phyloP scores from a whole-genome alignment of 129 eudicot species.

The Saposhnikovia divaricata region DNA sequence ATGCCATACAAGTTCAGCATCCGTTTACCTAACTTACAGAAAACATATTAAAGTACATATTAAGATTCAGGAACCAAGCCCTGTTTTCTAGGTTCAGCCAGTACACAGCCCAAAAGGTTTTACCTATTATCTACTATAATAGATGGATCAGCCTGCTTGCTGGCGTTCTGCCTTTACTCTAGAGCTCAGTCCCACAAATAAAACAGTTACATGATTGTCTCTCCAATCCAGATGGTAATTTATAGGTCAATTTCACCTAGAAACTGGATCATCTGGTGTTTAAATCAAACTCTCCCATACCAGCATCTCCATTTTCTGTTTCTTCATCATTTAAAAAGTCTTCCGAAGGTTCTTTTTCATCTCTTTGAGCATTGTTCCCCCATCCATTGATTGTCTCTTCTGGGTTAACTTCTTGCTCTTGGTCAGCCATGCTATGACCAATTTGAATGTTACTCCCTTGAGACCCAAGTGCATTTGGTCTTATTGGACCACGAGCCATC shows the following conservation, averaged over 20 bases:
- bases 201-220: not conserved
- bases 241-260: not conserved
- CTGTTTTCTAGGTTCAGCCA: not conserved
- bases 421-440: slow-evolving; percentile 46
- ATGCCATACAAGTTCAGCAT: not conserved
- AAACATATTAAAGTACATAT: not conserved
- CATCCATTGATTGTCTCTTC: slow-evolving; percentile 66
- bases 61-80: not conserved
- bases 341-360: slow-evolving; percentile 67
- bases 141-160: not conserved
- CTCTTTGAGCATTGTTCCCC: slow-evolving; percentile 53
- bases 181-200: not conserved
- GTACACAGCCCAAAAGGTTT: not conserved
- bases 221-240: not conserved
- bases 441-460: slow-evolving; percentile 30
- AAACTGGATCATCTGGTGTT: slow-evolving; percentile 49
- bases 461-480: slow-evolving; percentile 57
- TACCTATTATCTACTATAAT: not conserved
- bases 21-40: not conserved
- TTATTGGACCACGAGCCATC: slow-evolving; percentile 64
- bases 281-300: slow-evolving; percentile 74
- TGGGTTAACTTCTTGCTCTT: slow-evolving; percentile 44
- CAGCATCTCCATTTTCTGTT: slow-evolving; percentile 72
- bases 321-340: slow-evolving; percentile 85
- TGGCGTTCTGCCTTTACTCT: not conserved